Conservation (phyloP, 768 basidiomycete species). For the Suillus spraguei region DNA sequence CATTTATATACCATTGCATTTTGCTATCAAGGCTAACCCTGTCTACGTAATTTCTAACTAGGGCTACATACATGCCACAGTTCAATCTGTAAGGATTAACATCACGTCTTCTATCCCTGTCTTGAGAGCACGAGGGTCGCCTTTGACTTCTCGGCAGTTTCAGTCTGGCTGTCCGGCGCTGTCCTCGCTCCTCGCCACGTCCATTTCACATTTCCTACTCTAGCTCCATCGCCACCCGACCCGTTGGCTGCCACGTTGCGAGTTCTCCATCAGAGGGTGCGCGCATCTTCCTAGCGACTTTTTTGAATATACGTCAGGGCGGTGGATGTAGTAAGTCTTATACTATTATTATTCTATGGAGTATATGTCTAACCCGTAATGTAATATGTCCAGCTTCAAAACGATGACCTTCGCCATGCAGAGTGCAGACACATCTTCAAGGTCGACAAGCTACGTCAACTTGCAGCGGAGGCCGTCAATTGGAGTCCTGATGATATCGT, state of each 20-base stretch:
- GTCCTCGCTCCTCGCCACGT: neutral
- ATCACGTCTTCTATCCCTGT: no score
- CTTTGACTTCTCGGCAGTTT: neutral
- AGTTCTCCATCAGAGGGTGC: conserved; percentile 27
- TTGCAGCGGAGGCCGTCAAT: conserved; percentile 46
- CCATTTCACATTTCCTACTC: neutral
- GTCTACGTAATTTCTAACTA: neutral
- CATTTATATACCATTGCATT: neutral
- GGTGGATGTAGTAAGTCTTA: conserved; percentile 47
- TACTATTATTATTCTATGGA: conserved; percentile 29
- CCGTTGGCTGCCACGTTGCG: neutral
- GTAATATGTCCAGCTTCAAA: conserved; percentile 37
- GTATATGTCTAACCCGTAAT: conserved; percentile 33
- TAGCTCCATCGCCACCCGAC: neutral
- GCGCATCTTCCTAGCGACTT: conserved; percentile 34
- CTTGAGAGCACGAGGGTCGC: neutral
- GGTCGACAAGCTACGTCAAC: conserved; percentile 43
- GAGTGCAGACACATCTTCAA: conserved; percentile 48
- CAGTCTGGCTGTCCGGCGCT: neutral
- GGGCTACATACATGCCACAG: no score
- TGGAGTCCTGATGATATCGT: conserved; percentile 41
- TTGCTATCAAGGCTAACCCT: neutral
- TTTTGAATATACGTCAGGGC: conserved; percentile 45
- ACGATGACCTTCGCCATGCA: conserved; percentile 46
- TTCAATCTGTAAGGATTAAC: no score